phyloP scores from a whole-genome alignment of 2,329 filamentous ascomycete genomes.

The Fusarium torulosum region DNA sequence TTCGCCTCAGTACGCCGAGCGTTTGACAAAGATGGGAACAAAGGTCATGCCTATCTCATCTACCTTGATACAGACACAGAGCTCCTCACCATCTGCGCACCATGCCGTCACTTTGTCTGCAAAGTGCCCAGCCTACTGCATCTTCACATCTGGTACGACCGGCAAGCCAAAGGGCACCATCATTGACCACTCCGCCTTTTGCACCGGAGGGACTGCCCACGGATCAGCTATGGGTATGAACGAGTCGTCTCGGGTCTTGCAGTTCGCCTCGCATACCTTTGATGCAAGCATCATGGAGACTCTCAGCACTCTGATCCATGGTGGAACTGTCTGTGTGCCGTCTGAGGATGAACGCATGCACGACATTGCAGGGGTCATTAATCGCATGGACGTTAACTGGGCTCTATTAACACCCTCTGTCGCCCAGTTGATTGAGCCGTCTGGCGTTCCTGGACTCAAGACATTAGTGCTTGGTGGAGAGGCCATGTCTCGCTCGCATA shows the following conservation, averaged over 20 bases:
- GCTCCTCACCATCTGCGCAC: too few relatives aligned
- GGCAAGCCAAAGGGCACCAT: conserved; percentile 33
- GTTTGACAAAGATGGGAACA: conserved; percentile 13
- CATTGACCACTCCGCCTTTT: conserved; percentile 25
- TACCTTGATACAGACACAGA: neutral
- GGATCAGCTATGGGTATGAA: conserved; percentile 22
- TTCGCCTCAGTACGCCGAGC: conserved; percentile 6
- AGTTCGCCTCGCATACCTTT: conserved; percentile 43
- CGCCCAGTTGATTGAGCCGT: conserved; percentile 28
- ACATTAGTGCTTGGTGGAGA: conserved; percentile 42
- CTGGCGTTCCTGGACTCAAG: conserved; percentile 22
- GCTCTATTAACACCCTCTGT: conserved; percentile 41
- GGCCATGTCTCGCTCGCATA: conserved; percentile 39
- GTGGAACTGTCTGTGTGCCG: conserved; percentile 52
- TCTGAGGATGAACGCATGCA: conserved; percentile 56
- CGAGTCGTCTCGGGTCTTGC: conserved; percentile 19
- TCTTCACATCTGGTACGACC: conserved; percentile 32
- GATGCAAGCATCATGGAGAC: conserved; percentile 49
- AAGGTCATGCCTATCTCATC: conserved; percentile 9
- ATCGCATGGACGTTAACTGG: conserved; percentile 36
- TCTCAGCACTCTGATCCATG: conserved; percentile 34
- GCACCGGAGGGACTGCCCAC: conserved; percentile 16
- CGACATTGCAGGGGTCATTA: conserved; percentile 44
- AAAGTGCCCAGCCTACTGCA: conserved; percentile 14
- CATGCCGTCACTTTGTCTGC: neutral